phyloP scores from a whole-genome alignment of 208 protist species.

The Spongospora subterranea region DNA sequence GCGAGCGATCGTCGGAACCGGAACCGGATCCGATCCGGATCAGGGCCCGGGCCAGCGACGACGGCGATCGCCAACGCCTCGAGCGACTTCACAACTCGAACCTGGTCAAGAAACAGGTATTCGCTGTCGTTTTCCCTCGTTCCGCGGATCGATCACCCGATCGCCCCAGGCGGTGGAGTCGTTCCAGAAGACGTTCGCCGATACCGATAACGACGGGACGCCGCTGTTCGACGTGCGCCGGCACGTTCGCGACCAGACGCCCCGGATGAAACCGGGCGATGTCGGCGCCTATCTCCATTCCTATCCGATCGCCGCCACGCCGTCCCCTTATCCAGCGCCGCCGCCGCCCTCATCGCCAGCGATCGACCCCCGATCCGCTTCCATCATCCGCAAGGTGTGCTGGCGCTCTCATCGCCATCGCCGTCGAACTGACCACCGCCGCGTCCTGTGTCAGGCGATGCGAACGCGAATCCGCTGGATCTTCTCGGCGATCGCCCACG shows the following conservation, averaged over 20 bases:
- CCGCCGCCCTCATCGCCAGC: not conserved
- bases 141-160: not conserved
- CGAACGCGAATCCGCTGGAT: not conserved
- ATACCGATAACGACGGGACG: not conserved
- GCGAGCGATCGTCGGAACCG: not conserved
- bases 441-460: not conserved
- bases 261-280: not conserved
- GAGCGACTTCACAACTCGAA: constrained; percentile 26
- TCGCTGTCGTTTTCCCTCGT: not conserved
- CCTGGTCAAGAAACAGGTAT: not conserved
- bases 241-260: not conserved
- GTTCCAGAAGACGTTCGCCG: not conserved
- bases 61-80: not conserved
- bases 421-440: not conserved
- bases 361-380: not conserved
- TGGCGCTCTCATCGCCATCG: not conserved
- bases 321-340: not conserved
- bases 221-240: not conserved
- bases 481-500: not conserved
- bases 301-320: not conserved
- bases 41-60: not conserved
- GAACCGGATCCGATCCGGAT: not conserved
- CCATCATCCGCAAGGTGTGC: not conserved
- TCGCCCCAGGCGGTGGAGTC: constrained; percentile 20
- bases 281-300: not conserved